A percentile compares a stretch with the other conserved stretches of the same genome.
Evolutionary conservation across 164 flowering plant genomes (phyloP).

Genomic region (Magnolia kwangsiensis): DNA sequence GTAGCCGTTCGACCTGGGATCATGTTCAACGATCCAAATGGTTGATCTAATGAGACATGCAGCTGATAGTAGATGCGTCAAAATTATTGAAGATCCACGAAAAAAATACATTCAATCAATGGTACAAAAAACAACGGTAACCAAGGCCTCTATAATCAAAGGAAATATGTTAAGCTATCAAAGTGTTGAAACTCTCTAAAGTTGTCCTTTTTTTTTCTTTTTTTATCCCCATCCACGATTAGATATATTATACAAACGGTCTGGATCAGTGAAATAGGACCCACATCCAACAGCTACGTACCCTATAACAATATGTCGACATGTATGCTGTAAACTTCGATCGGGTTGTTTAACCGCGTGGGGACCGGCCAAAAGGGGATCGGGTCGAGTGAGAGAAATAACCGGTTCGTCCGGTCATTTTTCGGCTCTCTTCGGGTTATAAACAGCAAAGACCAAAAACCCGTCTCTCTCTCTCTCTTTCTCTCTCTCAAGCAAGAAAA

Average conservation of each 20-base stretch:
- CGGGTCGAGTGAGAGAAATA: constrained; percentile 2
- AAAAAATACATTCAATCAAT: too few relatives aligned
- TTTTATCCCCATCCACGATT: background rate
- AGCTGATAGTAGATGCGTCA: background rate
- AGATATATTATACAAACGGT: background rate
- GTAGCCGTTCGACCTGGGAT: too few relatives aligned
- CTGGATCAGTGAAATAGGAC: background rate
- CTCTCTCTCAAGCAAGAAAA: background rate
- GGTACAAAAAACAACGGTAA: background rate
- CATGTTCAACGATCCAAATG: background rate
- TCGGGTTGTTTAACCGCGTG: constrained; percentile 16
- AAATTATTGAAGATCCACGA: too few relatives aligned
- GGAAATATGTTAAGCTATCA: background rate
- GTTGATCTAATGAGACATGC: background rate
- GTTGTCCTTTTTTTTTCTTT: too few relatives aligned
- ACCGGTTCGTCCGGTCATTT: constrained; percentile 58
- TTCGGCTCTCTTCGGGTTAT: constrained; percentile 20
- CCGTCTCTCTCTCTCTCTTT: constrained; percentile 19
- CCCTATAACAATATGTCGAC: background rate
- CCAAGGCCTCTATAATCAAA: background rate
- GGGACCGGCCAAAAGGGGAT: background rate
- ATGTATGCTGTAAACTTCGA: background rate
- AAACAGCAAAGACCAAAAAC: constrained; percentile 14
- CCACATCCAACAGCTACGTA: background rate
- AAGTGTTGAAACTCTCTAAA: too few relatives aligned